phyloP scores from a whole-genome alignment of 108 stramenopile species.

The Nitzschia inconspicua region DNA sequence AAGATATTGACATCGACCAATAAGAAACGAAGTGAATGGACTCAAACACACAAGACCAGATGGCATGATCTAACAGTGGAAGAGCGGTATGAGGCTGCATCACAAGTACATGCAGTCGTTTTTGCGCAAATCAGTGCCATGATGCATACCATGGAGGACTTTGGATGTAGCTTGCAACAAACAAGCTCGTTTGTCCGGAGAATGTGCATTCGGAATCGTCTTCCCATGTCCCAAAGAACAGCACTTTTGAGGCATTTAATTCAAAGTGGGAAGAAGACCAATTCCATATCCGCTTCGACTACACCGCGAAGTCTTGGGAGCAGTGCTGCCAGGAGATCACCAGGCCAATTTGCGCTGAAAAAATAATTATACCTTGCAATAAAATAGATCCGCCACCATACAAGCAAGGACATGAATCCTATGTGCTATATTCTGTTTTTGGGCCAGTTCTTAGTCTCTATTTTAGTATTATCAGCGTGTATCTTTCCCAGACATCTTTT shows the following conservation, averaged over 20 bases:
- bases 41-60: conserved; percentile 33
- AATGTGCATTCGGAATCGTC: conserved; percentile 59
- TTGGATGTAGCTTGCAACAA: conserved; percentile 53
- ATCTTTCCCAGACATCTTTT: too few relatives aligned
- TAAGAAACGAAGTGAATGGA: conserved; percentile 29
- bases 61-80: conserved; percentile 65
- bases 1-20: conserved; percentile 7
- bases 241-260: conserved; percentile 66
- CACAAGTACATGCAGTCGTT: conserved; percentile 75
- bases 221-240: conserved; percentile 62
- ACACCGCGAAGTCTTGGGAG: too few relatives aligned
- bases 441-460: too few relatives aligned
- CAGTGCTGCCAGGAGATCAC: too few relatives aligned
- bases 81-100: conserved; percentile 63
- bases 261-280: conserved; percentile 1
- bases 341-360: too few relatives aligned
- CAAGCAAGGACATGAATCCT: too few relatives aligned
- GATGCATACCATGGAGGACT: conserved; percentile 74
- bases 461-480: too few relatives aligned
- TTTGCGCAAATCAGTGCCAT: conserved; percentile 73
- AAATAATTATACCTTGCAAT: too few relatives aligned
- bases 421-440: too few relatives aligned
- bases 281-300: too few relatives aligned
- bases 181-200: conserved; percentile 68
- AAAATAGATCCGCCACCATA: too few relatives aligned